Percentiles rank a stretch among this genome's conserved stretches.
Conservation (phyloP, 139 green algal genomes). For the Yamagishiella unicocca region DNA sequence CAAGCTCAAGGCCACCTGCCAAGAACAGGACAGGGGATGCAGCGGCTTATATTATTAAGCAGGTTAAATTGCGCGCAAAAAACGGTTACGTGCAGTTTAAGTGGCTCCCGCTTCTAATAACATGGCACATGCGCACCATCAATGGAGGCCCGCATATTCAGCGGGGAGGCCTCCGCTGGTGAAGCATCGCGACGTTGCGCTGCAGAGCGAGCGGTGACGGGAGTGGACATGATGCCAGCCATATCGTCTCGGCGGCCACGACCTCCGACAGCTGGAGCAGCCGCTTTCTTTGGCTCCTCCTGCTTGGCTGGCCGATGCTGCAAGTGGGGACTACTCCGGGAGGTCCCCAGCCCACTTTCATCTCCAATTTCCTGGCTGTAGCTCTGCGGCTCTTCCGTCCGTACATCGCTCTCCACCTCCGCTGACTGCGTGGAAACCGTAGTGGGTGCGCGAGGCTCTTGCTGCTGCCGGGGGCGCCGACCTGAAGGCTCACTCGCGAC, state of each 20-base stretch:
- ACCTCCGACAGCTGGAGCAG: not conserved
- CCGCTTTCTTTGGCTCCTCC: no score
- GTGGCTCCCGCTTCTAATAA: not conserved
- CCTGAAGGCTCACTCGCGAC: not conserved
- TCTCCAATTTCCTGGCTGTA: constrained; percentile 10
- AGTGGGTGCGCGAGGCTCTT: not conserved
- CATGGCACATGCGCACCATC: constrained; percentile 1
- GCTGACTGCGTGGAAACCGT: not conserved
- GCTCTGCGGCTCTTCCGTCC: not conserved
- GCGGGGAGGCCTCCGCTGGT: not conserved
- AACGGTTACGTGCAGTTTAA: no score
- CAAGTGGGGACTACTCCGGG: not conserved
- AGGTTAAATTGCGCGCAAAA: no score
- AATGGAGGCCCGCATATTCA: not conserved
- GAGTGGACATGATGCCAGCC: not conserved
- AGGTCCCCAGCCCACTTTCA: not conserved
- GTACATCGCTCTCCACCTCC: constrained; percentile 4
- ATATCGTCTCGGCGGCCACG: not conserved
- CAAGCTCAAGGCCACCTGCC: constrained; percentile 29
- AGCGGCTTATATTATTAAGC: no score
- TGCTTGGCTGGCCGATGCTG: not conserved
- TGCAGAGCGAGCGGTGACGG: no score
- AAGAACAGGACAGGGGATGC: no score
- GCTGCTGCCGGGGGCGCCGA: not conserved
- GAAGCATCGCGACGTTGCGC: not conserved